Base-by-base conservation (phyloP, 306 rosid genomes). In the Purshia tridentata region DNA sequence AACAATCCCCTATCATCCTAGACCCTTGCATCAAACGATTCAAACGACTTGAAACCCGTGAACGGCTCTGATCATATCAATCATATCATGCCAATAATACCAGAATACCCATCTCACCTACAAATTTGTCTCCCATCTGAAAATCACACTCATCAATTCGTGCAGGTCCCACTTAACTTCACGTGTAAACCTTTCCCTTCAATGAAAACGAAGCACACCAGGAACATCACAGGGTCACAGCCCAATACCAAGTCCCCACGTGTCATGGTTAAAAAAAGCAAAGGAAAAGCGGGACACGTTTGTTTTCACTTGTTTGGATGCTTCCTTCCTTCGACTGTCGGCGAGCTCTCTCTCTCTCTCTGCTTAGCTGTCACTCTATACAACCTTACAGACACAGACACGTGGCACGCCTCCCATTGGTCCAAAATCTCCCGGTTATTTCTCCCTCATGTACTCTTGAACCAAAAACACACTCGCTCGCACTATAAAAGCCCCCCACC, bases 281-380 rank as follows among this genome's bases (percentile, higher is more conserved):
- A 46, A 23, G 63, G 57, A 9, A 8, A 11, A 20, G 40, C 18
- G 1, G 40, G 74, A 44, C 53, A 18, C 15, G 10, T 72, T 50
- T 50, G 64, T 69, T 79, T 62, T 80, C 48, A 0, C 48, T 71
- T 57, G 65, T 29, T 67, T 12, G 49, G 39, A 74, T 69, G 75
- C 75, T 79, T 81, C 72, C 9, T 61, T 61, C 20, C 88, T 81
- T 78, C 72, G 42, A 77, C 65, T 76, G 90, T 82, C 84, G 87
- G 51, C 47, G 79, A 50, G 69, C 76, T 81, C 78, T 70, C 83
- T 80, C 74, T 70, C 83, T 80, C 74, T 8, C 77, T 29, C 72
- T 54, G 82, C 91, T 82, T 85, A 88, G 93, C 85, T 89, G 96
- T 89, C 86, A 82, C 76, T 67, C 51, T 42, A 80, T 69, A 74